A percentile compares a stretch with the other conserved stretches of the same genome.
These are phyloP conservation scores for Medicago ruthenica DNA, from an alignment of 306 rosid species.

Conservation along the genomic window DNA sequence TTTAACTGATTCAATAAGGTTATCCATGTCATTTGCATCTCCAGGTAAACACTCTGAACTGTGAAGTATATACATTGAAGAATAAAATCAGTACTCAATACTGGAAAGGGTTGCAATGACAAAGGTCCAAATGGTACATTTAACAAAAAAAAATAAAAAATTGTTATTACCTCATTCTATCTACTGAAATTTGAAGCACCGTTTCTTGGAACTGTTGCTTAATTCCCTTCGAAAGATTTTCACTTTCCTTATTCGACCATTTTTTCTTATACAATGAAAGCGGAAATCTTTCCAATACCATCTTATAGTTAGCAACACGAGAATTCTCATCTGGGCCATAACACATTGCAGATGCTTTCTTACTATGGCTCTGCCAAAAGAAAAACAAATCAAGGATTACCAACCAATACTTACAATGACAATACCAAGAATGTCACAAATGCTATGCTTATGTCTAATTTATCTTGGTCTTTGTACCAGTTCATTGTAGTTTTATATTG, in stretches of 20 bases:
- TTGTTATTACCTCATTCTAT: conserved; percentile 60
- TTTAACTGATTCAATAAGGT: conserved; percentile 61
- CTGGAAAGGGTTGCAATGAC: conserved; percentile 17
- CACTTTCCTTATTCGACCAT: conserved; percentile 72
- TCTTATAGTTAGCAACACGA: conserved; percentile 69
- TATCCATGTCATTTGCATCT: conserved; percentile 64
- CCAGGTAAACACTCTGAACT: conserved; percentile 57
- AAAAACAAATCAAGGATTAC: conserved; percentile 31
- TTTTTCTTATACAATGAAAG: conserved; percentile 65
- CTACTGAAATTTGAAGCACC: conserved; percentile 63
- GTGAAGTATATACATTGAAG: conserved; percentile 35
- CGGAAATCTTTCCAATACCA: conserved; percentile 67
- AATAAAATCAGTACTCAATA: neutral
- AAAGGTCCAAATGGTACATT: conserved; percentile 29
- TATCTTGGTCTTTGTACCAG: neutral
- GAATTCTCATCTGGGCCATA: conserved; percentile 84
- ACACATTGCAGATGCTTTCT: conserved; percentile 55
- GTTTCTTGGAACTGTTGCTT: conserved; percentile 85
- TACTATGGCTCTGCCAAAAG: conserved; percentile 55
- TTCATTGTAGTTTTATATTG: conserved; percentile 8
- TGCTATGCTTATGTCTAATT: neutral
- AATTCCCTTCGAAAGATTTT: conserved; percentile 81
- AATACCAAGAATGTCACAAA: conserved; percentile 17
- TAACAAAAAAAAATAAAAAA: conserved; percentile 21
- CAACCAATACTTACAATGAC: conserved; percentile 28